Percentiles rank a stretch among this genome's conserved stretches.
These are phyloP conservation scores for Scutellaria baicalensis DNA, from an alignment of 257 asterid genomes.

Conservation along the genomic window DNA sequence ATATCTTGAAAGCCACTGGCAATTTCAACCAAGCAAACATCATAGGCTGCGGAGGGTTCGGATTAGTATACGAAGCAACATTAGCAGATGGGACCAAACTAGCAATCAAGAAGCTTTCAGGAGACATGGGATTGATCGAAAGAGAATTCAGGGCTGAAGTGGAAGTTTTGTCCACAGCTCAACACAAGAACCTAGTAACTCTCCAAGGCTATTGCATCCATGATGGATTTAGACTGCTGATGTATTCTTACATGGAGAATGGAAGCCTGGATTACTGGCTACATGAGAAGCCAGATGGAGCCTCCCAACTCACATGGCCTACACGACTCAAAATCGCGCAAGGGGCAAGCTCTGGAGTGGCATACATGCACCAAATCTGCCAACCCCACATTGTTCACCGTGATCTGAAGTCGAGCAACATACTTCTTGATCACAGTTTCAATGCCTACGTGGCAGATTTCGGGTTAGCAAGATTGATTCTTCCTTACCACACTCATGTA, in stretches of 20 bases:
- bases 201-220: slow-evolving; percentile 81
- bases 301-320: slow-evolving; percentile 66
- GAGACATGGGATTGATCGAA: slow-evolving; percentile 90
- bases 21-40: slow-evolving; percentile 75
- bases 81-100: slow-evolving; percentile 49
- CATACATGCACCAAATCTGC: slow-evolving; percentile 76
- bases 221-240: slow-evolving; percentile 56
- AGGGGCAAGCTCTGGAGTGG: slow-evolving; percentile 76
- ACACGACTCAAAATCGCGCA: slow-evolving; percentile 53
- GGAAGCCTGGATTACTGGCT: slow-evolving; percentile 94
- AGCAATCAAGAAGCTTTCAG: slow-evolving; percentile 86
- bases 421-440: slow-evolving; percentile 62
- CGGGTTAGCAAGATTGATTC: slow-evolving; percentile 71
- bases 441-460: slow-evolving; percentile 90
- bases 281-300: slow-evolving; percentile 74
- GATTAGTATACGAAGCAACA: slow-evolving; percentile 74
- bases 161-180: slow-evolving; percentile 79
- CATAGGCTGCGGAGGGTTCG: slow-evolving; percentile 92
- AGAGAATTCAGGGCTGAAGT: slow-evolving; percentile 93
- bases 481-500: slow-evolving; percentile 74
- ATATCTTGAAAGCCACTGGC: slow-evolving; percentile 66
- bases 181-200: slow-evolving; percentile 67
- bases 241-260: slow-evolving; percentile 83
- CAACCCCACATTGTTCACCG: slow-evolving; percentile 94
- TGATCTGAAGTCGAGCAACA: slow-evolving; percentile 83